Base-by-base conservation (phyloP, 495 filamentous ascomycete species). In the Annulohypoxylon bovei region DNA sequence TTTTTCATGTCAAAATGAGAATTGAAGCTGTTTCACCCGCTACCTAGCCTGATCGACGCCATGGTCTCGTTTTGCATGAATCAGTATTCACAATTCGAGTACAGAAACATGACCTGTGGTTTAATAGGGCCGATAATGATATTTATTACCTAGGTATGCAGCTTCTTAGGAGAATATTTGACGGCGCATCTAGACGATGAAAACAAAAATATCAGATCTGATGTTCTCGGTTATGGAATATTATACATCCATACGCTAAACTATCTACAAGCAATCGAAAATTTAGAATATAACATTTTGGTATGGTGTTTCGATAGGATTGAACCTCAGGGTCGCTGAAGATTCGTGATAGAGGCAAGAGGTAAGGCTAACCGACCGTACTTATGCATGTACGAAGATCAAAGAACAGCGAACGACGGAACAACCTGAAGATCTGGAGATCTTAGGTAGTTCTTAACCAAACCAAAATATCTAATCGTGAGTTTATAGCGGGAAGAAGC, bases 1-100 rank as follows among this genome's bases (percentile, higher is more conserved):
- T 30, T 66, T 46, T 33, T 16, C 9, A 8, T 14, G 20, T 18
- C n/a, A 39, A 61, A 54, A 56, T 47, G 60, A 27, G 46, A 16
- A 40, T 16, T 33, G 42, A 47, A 52, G 53, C 27, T 22, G 62
- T 71, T 67, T 67, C 63, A 67, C 39, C 39, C 5, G 37, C 58
- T 33, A 30, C 20, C 2, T 22, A 30, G 61, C 58, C 30, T 71
- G 68, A 71, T 71, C 68, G 63, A 67, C 68, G 20, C 27, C 61
- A 57, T 62, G 63, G 68, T 35, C 42, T 44, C 6, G 62, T 66
- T 66, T 62, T 52, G 44, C 28, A 27, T 28, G 56, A 50, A 42
- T 46, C 27, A 37, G 7, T 18, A 30, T 54, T 54, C 33, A 60
- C 47, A 35, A 28, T 9, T 53, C 33, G 25, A 25, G 33, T 3